phyloP scores from a whole-genome alignment of 805 yeast genomes.

The Kazachstania kunashirensis region DNA sequence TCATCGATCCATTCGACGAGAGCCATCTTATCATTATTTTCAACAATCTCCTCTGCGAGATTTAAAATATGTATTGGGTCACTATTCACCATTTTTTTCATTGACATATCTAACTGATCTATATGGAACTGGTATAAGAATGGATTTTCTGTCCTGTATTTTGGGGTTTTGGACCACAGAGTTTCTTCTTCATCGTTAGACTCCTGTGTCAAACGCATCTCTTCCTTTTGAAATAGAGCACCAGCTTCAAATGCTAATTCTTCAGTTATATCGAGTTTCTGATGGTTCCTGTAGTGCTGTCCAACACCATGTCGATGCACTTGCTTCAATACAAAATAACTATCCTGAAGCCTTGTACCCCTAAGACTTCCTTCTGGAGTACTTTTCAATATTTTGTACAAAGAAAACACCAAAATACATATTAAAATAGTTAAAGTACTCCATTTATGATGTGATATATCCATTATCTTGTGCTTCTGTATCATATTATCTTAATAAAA shows the following conservation, averaged over 20 bases:
- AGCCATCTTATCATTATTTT: conserved; percentile 36
- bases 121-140: conserved; percentile 16
- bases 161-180: conserved; percentile 15
- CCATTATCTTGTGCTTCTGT: too few species aligned
- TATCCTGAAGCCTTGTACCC: too few species aligned
- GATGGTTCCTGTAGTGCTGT: conserved; percentile 7
- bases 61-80: conserved; percentile 48
- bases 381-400: too few species aligned
- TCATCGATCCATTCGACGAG: conserved; percentile 53
- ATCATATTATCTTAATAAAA: too few species aligned
- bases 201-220: conserved; percentile 1
- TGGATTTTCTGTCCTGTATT: conserved; percentile 19
- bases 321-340: conserved; percentile 15
- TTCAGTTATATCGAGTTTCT: conserved; percentile 16
- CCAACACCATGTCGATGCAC: conserved; percentile 22
- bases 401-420: too few species aligned
- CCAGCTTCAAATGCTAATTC: conserved; percentile 13
- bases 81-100: conserved; percentile 36
- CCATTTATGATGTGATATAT: too few species aligned
- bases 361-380: too few species aligned
- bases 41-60: too few species aligned
- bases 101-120: conserved; percentile 6
- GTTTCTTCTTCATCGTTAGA: conserved; percentile 5
- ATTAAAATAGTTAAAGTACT: too few species aligned
- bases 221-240: conserved; percentile 7